These are phyloP conservation scores for Jaminaea rosea DNA, from an alignment of 1,284 basidiomycete genomes.

Conservation along the genomic window DNA sequence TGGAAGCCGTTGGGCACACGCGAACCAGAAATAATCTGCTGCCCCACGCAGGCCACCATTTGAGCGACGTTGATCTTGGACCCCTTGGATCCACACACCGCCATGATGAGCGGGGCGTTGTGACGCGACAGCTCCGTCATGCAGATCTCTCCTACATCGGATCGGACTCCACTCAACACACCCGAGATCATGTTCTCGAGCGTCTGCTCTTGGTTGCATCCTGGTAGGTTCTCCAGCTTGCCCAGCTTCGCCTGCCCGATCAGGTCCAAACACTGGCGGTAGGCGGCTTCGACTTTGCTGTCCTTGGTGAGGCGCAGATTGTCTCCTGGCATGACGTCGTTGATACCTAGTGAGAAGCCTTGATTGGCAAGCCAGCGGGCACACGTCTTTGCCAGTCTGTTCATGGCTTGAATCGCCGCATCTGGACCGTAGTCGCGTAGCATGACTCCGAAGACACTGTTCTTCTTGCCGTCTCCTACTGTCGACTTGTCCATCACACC, in stretches of 20 bases:
- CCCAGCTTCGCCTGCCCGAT: conserved; percentile 86
- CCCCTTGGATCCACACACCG: conserved; percentile 94
- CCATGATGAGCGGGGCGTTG: conserved; percentile 98
- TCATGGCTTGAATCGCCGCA: conserved; percentile 92
- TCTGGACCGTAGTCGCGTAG: conserved; percentile 92
- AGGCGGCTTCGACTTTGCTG: conserved; percentile 75
- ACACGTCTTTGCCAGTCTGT: conserved; percentile 86
- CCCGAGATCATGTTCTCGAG: conserved; percentile 91
- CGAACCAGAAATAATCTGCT: conserved; percentile 95
- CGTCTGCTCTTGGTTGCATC: conserved; percentile 93
- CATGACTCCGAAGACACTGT: conserved; percentile 96
- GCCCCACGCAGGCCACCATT: conserved; percentile 99
- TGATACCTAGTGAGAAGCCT: conserved; percentile 96
- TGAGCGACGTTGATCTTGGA: conserved; percentile 99
- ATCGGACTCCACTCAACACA: conserved; percentile 85
- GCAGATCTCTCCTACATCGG: conserved; percentile 91
- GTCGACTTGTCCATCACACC: conserved; percentile 99
- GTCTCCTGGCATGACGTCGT: conserved; percentile 93
- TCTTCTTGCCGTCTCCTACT: conserved; percentile 97
- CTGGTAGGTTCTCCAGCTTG: conserved; percentile 86
- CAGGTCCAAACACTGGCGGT: conserved; percentile 73
- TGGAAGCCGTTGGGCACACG: conserved; percentile 99
- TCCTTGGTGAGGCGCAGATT: conserved; percentile 74
- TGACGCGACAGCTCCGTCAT: conserved; percentile 93
- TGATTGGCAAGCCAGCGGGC: conserved; percentile 93